Conservation (phyloP, 441 rosid species). For the Biscutella laevigata region DNA sequence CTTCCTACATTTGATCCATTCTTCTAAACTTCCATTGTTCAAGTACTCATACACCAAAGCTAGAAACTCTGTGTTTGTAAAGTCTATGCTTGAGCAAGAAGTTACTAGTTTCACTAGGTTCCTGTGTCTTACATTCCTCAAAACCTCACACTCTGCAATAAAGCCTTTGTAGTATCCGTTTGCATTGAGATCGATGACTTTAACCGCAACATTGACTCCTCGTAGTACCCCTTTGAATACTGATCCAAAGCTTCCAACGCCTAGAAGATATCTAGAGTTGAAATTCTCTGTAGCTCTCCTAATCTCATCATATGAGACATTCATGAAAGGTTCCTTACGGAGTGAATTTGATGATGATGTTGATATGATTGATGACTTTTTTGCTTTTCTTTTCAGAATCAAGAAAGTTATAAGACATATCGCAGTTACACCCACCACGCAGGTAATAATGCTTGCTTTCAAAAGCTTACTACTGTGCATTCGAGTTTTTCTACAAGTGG, state of each 20-base stretch:
- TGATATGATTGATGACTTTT: not conserved
- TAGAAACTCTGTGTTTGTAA: constrained; percentile 33
- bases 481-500: constrained; percentile 10
- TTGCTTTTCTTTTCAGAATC: constrained; percentile 15
- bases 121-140: constrained; percentile 38
- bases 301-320: constrained; percentile 36
- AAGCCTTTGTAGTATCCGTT: constrained; percentile 40
- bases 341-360: constrained; percentile 11
- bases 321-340: constrained; percentile 22
- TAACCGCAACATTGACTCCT: constrained; percentile 25
- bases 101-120: constrained; percentile 51
- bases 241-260: constrained; percentile 46
- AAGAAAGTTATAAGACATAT: constrained; percentile 18
- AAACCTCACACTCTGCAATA: constrained; percentile 41
- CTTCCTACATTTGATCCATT: constrained; percentile 36
- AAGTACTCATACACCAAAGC: constrained; percentile 46
- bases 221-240: constrained; percentile 32
- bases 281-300: constrained; percentile 33
- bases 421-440: not conserved
- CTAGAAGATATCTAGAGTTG: constrained; percentile 29
- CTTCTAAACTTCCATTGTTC: constrained; percentile 39
- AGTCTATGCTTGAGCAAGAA: constrained; percentile 46
- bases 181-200: constrained; percentile 31
- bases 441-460: constrained; percentile 13
- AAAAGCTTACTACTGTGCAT: constrained; percentile 6